phyloP scores from a whole-genome alignment of 2,329 filamentous ascomycete genomes.

The Ophiostoma novo-ulmi region DNA sequence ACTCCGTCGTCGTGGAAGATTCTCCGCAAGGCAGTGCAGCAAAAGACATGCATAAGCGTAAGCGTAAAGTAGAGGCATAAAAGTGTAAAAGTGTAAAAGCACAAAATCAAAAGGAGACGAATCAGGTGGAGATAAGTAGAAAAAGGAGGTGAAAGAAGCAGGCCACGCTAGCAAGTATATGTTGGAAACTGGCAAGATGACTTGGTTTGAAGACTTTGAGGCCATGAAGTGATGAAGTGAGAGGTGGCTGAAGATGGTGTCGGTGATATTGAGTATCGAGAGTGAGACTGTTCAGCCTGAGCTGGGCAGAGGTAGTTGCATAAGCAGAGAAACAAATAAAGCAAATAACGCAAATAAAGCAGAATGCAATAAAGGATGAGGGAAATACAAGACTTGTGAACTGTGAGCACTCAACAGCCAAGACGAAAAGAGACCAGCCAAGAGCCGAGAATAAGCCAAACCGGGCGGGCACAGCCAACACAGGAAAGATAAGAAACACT shows the following conservation, averaged over 20 bases:
- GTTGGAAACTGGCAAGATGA: too few species aligned
- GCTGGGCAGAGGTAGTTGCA: neutral
- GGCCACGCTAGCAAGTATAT: neutral
- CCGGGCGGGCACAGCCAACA: neutral
- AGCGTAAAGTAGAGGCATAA: neutral
- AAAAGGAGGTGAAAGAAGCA: neutral
- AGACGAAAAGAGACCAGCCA: neutral
- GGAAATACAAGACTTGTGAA: neutral
- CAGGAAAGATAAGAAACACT: neutral
- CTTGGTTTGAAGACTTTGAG: neutral
- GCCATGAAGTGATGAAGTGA: neutral
- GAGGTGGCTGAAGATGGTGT: neutral
- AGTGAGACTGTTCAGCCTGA: neutral
- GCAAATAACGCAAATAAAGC: neutral
- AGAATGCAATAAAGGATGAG: neutral
- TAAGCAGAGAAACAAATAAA: neutral
- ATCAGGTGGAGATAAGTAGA: slow-evolving; percentile 3
- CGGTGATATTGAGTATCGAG: neutral
- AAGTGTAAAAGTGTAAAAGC: neutral
- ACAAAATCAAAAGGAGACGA: neutral
- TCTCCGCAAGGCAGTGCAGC: slow-evolving; percentile 7
- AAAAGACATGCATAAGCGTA: neutral
- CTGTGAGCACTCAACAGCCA: neutral
- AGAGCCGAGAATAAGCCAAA: neutral
- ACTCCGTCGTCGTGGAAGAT: neutral